Percentiles rank a stretch among this genome's conserved stretches.
Conservation (phyloP, 2,329 filamentous ascomycete genomes). For the Colletotrichum nymphaeae region DNA sequence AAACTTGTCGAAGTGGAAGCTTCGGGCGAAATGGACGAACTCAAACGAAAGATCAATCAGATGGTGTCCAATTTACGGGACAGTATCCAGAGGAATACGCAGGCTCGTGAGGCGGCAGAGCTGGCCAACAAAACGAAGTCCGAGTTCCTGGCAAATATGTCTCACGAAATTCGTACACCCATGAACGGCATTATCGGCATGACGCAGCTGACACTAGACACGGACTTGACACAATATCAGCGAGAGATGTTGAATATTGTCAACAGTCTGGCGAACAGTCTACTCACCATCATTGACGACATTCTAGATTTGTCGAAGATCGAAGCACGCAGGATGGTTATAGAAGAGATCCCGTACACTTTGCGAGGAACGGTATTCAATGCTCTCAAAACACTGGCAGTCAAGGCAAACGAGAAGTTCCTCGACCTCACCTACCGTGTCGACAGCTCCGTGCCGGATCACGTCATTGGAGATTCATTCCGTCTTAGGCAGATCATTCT, state of each 20-base stretch:
- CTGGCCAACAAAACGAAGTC: constrained; percentile 98
- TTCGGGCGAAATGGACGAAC: constrained; percentile 98
- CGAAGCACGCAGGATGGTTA: constrained; percentile 96
- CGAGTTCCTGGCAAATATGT: constrained; percentile 99
- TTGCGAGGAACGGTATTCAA: constrained; percentile 96
- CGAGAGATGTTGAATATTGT: constrained; percentile 99
- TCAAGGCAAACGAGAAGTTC: constrained; percentile 96
- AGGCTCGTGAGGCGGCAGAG: constrained; percentile 94
- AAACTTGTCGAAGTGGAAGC: constrained; percentile 97
- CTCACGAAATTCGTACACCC: constrained; percentile 95
- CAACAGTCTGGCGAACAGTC: constrained; percentile 93
- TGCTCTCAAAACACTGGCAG: constrained; percentile 94
- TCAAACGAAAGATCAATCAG: constrained; percentile 99
- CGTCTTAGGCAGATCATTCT: constrained; percentile 95
- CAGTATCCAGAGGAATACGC: constrained; percentile 96
- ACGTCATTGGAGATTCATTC: constrained; percentile 97
- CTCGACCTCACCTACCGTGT: constrained; percentile 93
- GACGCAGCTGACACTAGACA: constrained; percentile 96
- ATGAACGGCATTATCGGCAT: constrained; percentile 99
- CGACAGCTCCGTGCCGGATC: constrained; percentile 92
- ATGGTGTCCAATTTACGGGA: constrained; percentile 98
- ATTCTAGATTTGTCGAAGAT: constrained; percentile 83
- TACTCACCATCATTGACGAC: constrained; percentile 95
- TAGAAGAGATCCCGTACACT: constrained; percentile 97
- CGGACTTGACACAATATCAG: constrained; percentile 92